Conservation (phyloP, 2,329 filamentous ascomycete species). For the Zasmidium angulare region DNA sequence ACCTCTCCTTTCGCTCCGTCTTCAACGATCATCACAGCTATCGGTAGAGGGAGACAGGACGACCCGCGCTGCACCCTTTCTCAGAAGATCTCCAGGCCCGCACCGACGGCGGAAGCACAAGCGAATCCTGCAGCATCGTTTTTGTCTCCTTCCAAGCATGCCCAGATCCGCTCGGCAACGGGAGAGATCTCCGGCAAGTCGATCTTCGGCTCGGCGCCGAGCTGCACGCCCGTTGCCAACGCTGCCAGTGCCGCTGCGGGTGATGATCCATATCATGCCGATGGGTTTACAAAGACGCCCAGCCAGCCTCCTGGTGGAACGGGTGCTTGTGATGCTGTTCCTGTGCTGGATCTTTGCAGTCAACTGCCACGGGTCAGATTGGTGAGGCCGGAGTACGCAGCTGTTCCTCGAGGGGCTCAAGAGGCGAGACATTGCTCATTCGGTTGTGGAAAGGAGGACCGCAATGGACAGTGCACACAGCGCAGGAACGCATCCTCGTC, state of each 20-base stretch:
- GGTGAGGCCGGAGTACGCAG: conserved; percentile 32
- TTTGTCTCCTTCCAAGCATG: conserved; percentile 2
- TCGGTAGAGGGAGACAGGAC: not conserved
- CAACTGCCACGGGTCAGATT: conserved; percentile 28
- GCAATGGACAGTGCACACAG: conserved; percentile 16
- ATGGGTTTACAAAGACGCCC: conserved; percentile 1
- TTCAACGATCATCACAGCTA: not conserved
- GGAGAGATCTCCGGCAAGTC: not conserved
- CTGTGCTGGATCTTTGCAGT: conserved; percentile 11
- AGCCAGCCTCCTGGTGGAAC: conserved; percentile 7
- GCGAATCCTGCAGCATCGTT: not conserved
- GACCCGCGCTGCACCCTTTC: no score
- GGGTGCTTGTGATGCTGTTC: not conserved
- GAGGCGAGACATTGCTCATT: conserved; percentile 21
- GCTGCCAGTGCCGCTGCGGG: not conserved
- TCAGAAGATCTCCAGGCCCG: no score
- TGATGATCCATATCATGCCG: conserved; percentile 10
- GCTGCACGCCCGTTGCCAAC: conserved; percentile 4
- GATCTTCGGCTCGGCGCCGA: conserved; percentile 11
- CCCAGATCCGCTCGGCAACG: conserved; percentile 9
- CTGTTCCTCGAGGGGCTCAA: conserved; percentile 17
- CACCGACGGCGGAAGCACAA: not conserved
- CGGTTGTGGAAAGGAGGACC: conserved; percentile 18
- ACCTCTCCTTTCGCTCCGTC: conserved; percentile 5
- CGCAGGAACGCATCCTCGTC: conserved; percentile 1